Evolutionary conservation across 768 basidiomycete species (phyloP).

Genomic region (Tricholoma sp.): DNA sequence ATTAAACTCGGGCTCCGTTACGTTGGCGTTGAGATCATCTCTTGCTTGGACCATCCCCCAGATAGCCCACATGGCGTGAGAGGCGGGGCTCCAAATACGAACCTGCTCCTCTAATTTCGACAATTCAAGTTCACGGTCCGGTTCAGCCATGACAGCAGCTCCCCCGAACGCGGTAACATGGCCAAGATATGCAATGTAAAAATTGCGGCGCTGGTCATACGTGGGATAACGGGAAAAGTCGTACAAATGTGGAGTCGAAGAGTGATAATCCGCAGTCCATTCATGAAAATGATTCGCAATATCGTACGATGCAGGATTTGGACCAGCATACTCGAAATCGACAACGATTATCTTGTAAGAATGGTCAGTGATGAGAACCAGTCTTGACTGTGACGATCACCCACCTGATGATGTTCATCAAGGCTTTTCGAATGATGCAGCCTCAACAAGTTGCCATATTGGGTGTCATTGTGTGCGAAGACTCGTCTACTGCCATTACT

Average conservation of each 20-base stretch:
- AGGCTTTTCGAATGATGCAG: slow-evolving; percentile 52
- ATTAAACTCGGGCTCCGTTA: slow-evolving; percentile 75
- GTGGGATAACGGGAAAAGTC: slow-evolving; percentile 67
- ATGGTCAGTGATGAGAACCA: slow-evolving; percentile 7
- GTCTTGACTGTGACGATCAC: slow-evolving; percentile 12
- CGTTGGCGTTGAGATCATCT: slow-evolving; percentile 59
- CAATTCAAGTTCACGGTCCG: slow-evolving; percentile 41
- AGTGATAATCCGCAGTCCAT: slow-evolving; percentile 92
- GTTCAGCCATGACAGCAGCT: slow-evolving; percentile 23
- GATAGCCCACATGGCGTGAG: slow-evolving; percentile 88
- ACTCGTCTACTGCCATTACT: slow-evolving; percentile 61
- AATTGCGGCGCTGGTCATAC: slow-evolving; percentile 65
- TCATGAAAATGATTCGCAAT: slow-evolving; percentile 97
- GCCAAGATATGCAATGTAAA: slow-evolving; percentile 78
- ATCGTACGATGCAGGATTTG: slow-evolving; percentile 91
- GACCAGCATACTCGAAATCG: slow-evolving; percentile 95
- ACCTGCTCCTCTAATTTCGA: slow-evolving; percentile 73
- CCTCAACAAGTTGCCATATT: slow-evolving; percentile 88
- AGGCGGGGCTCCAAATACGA: slow-evolving; percentile 81
- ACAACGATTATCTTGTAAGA: slow-evolving; percentile 77
- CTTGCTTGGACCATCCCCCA: slow-evolving; percentile 94
- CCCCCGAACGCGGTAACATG: slow-evolving; percentile 36
- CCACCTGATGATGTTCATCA: slow-evolving; percentile 75
- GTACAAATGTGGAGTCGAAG: slow-evolving; percentile 60
- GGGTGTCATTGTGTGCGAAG: slow-evolving; percentile 92